phyloP scores from a whole-genome alignment of 106 monocot genomes.

The Dendrobium chrysotoxum region DNA sequence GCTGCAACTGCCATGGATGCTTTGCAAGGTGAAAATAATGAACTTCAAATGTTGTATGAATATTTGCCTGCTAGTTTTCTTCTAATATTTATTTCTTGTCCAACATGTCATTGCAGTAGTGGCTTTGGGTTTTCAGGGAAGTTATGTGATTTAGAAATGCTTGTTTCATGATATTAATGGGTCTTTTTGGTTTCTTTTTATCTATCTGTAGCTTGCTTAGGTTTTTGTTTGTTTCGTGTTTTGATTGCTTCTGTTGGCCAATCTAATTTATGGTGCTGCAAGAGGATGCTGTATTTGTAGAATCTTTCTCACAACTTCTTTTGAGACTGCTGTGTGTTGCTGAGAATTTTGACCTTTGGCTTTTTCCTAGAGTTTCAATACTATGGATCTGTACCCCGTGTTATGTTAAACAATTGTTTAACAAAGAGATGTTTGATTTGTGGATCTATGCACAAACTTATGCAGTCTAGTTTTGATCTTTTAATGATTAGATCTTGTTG shows the following conservation, averaged over 20 bases:
- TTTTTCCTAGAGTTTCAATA: no score
- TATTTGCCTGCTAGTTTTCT: background rate
- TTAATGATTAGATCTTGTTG: no score
- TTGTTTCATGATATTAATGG: background rate
- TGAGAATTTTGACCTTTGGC: no score
- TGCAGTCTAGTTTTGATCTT: no score
- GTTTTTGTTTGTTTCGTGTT: background rate
- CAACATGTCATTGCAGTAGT: background rate
- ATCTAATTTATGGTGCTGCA: background rate
- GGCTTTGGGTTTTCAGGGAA: background rate
- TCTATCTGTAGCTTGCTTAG: background rate
- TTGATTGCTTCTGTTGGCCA: background rate
- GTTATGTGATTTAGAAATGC: background rate
- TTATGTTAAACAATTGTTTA: no score
- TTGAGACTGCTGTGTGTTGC: background rate
- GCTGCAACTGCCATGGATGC: conserved; percentile 37
- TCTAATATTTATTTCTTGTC: background rate
- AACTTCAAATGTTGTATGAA: background rate
- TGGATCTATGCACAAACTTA: no score
- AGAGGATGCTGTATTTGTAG: background rate
- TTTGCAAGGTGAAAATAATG: conserved; percentile 34
- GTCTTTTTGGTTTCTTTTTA: background rate
- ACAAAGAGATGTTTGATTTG: no score
- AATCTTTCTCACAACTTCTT: background rate
- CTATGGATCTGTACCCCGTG: no score